A percentile compares a stretch with the other conserved stretches of the same genome.
Evolutionary conservation across 352 stramenopile genomes (phyloP).

Genomic region (Phytophthora citrophthora): DNA sequence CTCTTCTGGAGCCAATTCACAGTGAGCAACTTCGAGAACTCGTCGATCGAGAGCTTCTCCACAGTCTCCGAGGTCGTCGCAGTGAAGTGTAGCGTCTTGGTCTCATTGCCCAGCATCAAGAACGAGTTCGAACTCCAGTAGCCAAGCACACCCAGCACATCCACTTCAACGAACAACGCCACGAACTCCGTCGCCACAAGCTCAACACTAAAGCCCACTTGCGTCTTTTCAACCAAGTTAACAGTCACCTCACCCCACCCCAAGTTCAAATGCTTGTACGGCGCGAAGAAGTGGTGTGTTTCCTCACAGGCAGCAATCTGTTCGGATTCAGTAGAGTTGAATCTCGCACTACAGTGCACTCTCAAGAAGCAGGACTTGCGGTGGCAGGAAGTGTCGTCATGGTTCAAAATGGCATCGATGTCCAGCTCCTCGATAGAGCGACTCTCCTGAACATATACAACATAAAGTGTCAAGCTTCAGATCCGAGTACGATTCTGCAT

Average conservation of each 20-base stretch:
- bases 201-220: slow-evolving; percentile 48
- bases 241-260: slow-evolving; percentile 38
- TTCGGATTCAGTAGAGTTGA: slow-evolving; percentile 2
- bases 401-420: slow-evolving; percentile 39
- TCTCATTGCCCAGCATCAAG: slow-evolving; percentile 68
- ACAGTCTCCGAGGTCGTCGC: slow-evolving; percentile 13
- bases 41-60: slow-evolving; percentile 28
- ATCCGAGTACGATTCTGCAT: background rate
- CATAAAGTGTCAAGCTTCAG: background rate
- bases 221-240: slow-evolving; percentile 19
- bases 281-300: slow-evolving; percentile 68
- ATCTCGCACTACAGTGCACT: slow-evolving; percentile 37
- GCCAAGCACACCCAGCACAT: slow-evolving; percentile 48
- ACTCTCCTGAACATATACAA: slow-evolving; percentile 41
- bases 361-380: slow-evolving; percentile 63
- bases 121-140: slow-evolving; percentile 82
- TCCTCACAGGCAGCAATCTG: slow-evolving; percentile 40
- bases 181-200: slow-evolving; percentile 57
- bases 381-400: slow-evolving; percentile 47
- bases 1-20: slow-evolving; percentile 83
- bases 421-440: slow-evolving; percentile 36
- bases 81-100: slow-evolving; percentile 58
- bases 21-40: slow-evolving; percentile 44
- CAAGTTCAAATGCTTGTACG: slow-evolving; percentile 70
- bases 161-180: slow-evolving; percentile 82